Percentiles rank a stretch among this genome's conserved stretches.
phyloP scores from a whole-genome alignment of 805 yeast species.

The Sungouiella thailandica region DNA sequence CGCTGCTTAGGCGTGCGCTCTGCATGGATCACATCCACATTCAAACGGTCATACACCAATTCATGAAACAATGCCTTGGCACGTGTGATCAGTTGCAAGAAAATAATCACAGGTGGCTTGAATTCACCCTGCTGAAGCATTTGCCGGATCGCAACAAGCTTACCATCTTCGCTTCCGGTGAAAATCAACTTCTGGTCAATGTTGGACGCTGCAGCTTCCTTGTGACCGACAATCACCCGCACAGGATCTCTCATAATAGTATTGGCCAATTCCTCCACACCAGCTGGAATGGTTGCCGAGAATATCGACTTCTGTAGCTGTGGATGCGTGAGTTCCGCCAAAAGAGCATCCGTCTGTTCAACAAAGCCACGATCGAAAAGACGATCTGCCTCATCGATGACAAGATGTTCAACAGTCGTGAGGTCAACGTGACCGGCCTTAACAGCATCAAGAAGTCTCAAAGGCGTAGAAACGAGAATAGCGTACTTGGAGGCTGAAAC shows the following conservation, averaged over 20 bases:
- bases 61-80: conserved; percentile 96
- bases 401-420: conserved; percentile 61
- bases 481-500: conserved; percentile 65
- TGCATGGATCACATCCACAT: conserved; percentile 94
- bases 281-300: conserved; percentile 93
- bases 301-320: conserved; percentile 70
- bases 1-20: conserved; percentile 89
- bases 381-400: conserved; percentile 95
- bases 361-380: conserved; percentile 82
- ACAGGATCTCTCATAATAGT: conserved; percentile 82
- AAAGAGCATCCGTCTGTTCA: conserved; percentile 83
- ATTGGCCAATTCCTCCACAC: conserved; percentile 83
- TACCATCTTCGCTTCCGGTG: conserved; percentile 96
- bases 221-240: conserved; percentile 85
- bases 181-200: conserved; percentile 80
- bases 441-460: conserved; percentile 77
- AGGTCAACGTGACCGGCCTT: conserved; percentile 58
- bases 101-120: conserved; percentile 88
- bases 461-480: conserved; percentile 81
- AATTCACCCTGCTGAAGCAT: conserved; percentile 79
- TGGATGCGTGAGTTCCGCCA: conserved; percentile 52
- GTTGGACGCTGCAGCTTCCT: conserved; percentile 83
- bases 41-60: conserved; percentile 81
- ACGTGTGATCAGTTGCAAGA: conserved; percentile 85
- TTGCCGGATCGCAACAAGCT: conserved; percentile 84